Conservation (phyloP, 192 early-diverging fungal genomes). For the Martensiomyces pterosporus region DNA sequence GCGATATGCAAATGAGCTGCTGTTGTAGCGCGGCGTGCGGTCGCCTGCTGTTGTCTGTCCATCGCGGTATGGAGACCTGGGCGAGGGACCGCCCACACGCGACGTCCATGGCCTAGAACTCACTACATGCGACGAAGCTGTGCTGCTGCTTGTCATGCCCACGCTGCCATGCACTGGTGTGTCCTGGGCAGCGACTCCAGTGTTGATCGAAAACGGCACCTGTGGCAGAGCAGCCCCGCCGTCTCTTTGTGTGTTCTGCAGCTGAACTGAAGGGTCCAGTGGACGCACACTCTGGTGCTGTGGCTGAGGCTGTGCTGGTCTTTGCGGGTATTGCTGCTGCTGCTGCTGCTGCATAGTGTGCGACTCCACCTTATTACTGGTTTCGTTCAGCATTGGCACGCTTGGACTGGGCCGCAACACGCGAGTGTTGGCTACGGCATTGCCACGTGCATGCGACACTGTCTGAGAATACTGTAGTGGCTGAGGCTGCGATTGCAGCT, state of each 20-base stretch:
- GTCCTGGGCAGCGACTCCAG: slow-evolving; percentile 1
- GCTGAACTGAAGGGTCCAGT: slow-evolving; percentile 13
- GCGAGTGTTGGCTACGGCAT: not conserved
- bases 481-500: not conserved
- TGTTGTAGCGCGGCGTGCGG: slow-evolving; percentile 19
- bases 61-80: slow-evolving; percentile 22
- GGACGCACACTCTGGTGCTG: not conserved
- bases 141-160: not conserved
- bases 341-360: too few relatives aligned
- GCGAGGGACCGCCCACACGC: slow-evolving; percentile 2
- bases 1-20: slow-evolving; percentile 26
- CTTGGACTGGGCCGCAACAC: not conserved
- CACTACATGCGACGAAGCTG: slow-evolving; percentile 1
- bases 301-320: too few relatives aligned
- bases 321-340: too few relatives aligned
- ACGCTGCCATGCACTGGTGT: not conserved
- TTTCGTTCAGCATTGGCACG: not conserved
- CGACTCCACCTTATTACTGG: too few relatives aligned
- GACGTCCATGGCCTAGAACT: not conserved
- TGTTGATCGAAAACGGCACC: slow-evolving; percentile 37
- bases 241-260: slow-evolving; percentile 5
- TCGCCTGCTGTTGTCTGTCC: slow-evolving; percentile 8
- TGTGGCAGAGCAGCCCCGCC: not conserved
- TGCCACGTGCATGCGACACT: not conserved
- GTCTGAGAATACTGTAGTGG: not conserved